Conservation (phyloP, 352 stramenopile species). For the Globisporangium nunn region DNA sequence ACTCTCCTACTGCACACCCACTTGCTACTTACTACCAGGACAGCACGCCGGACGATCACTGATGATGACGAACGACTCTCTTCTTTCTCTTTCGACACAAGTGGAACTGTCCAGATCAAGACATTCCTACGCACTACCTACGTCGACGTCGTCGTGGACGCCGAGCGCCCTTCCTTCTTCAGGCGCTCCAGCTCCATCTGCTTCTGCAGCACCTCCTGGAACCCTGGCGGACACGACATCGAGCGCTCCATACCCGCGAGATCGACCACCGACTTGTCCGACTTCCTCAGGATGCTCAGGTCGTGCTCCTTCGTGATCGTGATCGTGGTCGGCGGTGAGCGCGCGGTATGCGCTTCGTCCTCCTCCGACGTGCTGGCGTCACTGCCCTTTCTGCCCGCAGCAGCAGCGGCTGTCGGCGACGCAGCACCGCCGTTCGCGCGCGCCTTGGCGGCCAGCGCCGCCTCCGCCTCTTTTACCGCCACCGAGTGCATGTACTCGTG, state of each 20-base stretch:
- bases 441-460: background rate
- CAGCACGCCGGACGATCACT: too few species aligned
- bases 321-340: constrained; percentile 45
- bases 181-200: constrained; percentile 14
- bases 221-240: constrained; percentile 71
- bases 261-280: constrained; percentile 62
- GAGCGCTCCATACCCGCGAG: constrained; percentile 60
- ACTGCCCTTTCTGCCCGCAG: background rate
- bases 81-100: too few species aligned
- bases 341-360: background rate
- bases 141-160: background rate
- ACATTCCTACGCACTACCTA: background rate
- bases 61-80: too few species aligned
- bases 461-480: constrained; percentile 21
- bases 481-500: constrained; percentile 78
- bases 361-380: constrained; percentile 8
- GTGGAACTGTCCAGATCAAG: too few species aligned
- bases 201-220: constrained; percentile 44
- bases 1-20: too few species aligned
- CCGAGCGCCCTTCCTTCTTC: constrained; percentile 3
- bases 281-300: constrained; percentile 70
- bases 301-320: constrained; percentile 78
- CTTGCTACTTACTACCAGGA: too few species aligned
- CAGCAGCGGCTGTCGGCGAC: background rate
- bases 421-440: background rate